Conservation (phyloP, 1,139 yeast species). For the Kodamaea plutei region DNA sequence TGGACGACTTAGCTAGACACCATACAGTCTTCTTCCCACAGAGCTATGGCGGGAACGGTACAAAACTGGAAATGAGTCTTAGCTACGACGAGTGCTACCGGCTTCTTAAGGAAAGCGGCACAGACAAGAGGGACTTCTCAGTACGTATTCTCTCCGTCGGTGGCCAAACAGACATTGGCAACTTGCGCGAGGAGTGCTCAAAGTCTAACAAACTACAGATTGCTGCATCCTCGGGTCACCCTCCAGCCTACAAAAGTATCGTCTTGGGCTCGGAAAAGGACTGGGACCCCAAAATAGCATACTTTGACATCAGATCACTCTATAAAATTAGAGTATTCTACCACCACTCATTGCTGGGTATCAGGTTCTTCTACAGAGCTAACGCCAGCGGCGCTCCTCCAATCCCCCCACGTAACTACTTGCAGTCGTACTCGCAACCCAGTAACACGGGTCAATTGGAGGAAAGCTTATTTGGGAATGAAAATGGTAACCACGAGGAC, state of each 20-base stretch:
- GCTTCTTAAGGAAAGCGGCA: slow-evolving; percentile 25
- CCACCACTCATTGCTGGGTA: slow-evolving; percentile 79
- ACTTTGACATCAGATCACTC: slow-evolving; percentile 30
- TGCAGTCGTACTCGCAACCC: slow-evolving; percentile 13
- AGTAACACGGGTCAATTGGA: neutral
- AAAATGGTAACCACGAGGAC: slow-evolving; percentile 55
- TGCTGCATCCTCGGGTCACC: slow-evolving; percentile 34
- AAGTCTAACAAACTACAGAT: slow-evolving; percentile 16
- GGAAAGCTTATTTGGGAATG: slow-evolving; percentile 52
- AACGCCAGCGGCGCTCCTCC: slow-evolving; percentile 27
- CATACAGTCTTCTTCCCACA: slow-evolving; percentile 58
- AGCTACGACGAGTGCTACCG: slow-evolving; percentile 45
- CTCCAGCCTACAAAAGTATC: slow-evolving; percentile 46
- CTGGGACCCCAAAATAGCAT: slow-evolving; percentile 19
- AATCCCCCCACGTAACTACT: slow-evolving; percentile 46
- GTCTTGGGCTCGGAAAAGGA: slow-evolving; percentile 34
- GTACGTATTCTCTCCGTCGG: slow-evolving; percentile 46
- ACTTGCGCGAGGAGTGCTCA: slow-evolving; percentile 25
- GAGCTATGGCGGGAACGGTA: slow-evolving; percentile 55
- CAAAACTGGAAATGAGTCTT: slow-evolving; percentile 48
- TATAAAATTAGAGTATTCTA: slow-evolving; percentile 56
- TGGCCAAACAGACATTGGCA: slow-evolving; percentile 33
- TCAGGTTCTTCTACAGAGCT: slow-evolving; percentile 26
- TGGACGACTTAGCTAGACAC: slow-evolving; percentile 61
- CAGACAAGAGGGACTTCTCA: slow-evolving; percentile 35